Base-by-base conservation (phyloP, 768 basidiomycete genomes). In the Lentinula detonsa region DNA sequence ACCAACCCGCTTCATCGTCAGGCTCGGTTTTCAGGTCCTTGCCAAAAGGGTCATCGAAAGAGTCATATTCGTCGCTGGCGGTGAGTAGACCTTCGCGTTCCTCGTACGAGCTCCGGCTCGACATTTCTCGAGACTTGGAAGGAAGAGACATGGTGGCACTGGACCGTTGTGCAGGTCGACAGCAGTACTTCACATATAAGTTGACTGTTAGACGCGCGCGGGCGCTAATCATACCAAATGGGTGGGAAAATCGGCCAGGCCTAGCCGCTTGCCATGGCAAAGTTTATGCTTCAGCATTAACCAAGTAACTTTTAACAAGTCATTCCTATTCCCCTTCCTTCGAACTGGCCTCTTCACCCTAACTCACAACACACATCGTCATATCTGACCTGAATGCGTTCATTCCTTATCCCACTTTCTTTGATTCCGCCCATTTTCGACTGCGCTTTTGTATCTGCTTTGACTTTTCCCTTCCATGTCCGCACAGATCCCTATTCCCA, bases 391-490 rank as follows among this genome's bases (percentile, higher is more conserved):
- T 39, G 57, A 59, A 79, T 76, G 76, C 76, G 68, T 61, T 76
- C 75, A 63, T 71, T 79, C 61, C 70, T 80, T 42, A 39, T 39
- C 63, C 70, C 78, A 68, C 73, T 81, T 68, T 72, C 76, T 68
- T 68, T 83, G 57, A 70, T 78, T 61, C 67, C 76, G 51, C 65
- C 75, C 55, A 65, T 77, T 66, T 68, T 78, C 69, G 68, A 76
- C 57, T 62, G 66, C 61, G 62, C 65, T 63, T 59, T 63, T 54
- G 71, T 75, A 59, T 68, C 76, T 67, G 78, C 70, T 59, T 65
- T 76, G 57, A 70, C 70, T 57, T 63, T 80, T 58, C 79, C 79
- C 35, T 74, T 78, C 54, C 67, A 76, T 52, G 71, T 77, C 63
- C 74, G 67, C 50, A 66, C 73, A 51, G 65, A 65, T 60, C 58